Conservation (phyloP, 192 early-diverging fungal species). For the Physocladia obscura region DNA sequence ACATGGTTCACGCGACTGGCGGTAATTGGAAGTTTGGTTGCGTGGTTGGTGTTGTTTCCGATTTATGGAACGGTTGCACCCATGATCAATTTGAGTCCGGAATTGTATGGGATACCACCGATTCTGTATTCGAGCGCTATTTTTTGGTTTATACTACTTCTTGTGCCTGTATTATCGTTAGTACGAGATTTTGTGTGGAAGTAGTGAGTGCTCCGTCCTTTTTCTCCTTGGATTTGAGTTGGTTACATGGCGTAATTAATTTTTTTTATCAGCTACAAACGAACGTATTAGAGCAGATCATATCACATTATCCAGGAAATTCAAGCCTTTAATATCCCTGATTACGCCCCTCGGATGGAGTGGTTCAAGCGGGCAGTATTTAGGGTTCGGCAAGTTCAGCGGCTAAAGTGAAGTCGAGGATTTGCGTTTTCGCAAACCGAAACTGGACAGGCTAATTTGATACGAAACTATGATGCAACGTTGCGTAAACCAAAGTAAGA, state of each 20-base stretch:
- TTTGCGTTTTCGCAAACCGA: constrained; percentile 99
- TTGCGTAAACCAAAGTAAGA: constrained; percentile 55
- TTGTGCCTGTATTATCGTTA: constrained; percentile 80
- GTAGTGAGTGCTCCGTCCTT: constrained; percentile 67
- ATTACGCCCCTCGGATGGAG: constrained; percentile 95
- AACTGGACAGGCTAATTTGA: constrained; percentile 82
- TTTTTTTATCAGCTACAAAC: constrained; percentile 63
- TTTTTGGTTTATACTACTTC: constrained; percentile 83
- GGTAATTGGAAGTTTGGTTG: constrained; percentile 79
- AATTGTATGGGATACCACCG: constrained; percentile 45
- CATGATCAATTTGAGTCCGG: constrained; percentile 48
- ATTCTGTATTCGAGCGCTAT: constrained; percentile 39
- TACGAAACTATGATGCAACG: constrained; percentile 77
- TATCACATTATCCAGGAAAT: constrained; percentile 99
- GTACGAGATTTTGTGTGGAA: constrained; percentile 92
- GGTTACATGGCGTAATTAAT: not conserved
- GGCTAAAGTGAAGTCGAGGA: constrained; percentile 87
- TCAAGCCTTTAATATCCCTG: constrained; percentile 98
- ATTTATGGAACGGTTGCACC: constrained; percentile 77
- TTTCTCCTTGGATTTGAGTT: not conserved
- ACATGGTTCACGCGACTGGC: constrained; percentile 85
- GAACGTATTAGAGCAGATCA: constrained; percentile 78
- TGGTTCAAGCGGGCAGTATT: constrained; percentile 97
- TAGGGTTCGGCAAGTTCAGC: constrained; percentile 86
- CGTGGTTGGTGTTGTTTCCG: constrained; percentile 84